A percentile compares a stretch with the other conserved stretches of the same genome.
Evolutionary conservation across 805 yeast genomes (phyloP).

Genomic region (Limtongia smithiae): DNA sequence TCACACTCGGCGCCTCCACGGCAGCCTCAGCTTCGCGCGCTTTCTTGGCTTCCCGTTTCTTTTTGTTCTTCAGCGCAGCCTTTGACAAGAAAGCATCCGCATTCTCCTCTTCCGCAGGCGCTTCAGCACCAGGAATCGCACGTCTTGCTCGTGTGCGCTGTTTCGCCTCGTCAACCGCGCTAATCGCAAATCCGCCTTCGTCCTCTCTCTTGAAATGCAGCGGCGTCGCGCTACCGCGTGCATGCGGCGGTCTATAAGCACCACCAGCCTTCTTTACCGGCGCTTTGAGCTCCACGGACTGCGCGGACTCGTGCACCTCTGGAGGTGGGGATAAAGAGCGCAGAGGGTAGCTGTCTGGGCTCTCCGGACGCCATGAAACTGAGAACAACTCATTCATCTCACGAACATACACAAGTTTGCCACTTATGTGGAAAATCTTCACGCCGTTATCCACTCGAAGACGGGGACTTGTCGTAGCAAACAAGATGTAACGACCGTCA

Average conservation of each 20-base stretch:
- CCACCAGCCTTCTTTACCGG: constrained; percentile 68
- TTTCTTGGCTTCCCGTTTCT: constrained; percentile 59
- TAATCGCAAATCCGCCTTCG: constrained; percentile 26
- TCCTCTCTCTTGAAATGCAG: constrained; percentile 32
- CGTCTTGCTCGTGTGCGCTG: constrained; percentile 19
- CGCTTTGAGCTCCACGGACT: constrained; percentile 42
- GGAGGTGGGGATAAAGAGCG: constrained; percentile 46
- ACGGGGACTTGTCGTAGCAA: constrained; percentile 97
- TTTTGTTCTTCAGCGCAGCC: constrained; percentile 68
- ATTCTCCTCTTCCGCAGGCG: constrained; percentile 40
- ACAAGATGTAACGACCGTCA: constrained; percentile 85
- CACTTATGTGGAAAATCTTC: constrained; percentile 88
- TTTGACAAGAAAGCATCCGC: constrained; percentile 50
- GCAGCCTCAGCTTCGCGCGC: constrained; percentile 26
- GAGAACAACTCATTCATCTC: constrained; percentile 78
- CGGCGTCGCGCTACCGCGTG: constrained; percentile 49
- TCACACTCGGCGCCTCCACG: constrained; percentile 18
- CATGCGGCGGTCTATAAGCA: constrained; percentile 97
- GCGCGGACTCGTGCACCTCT: constrained; percentile 67
- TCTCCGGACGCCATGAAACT: constrained; percentile 77
- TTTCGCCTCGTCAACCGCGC: constrained; percentile 27
- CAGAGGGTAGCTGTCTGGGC: constrained; percentile 52
- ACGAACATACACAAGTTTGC: constrained; percentile 70
- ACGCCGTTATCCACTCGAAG: constrained; percentile 94
- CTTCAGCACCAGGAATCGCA: constrained; percentile 37